Base-by-base conservation (phyloP, 192 early-diverging fungal genomes). In the Paraglomus brasilianum region DNA sequence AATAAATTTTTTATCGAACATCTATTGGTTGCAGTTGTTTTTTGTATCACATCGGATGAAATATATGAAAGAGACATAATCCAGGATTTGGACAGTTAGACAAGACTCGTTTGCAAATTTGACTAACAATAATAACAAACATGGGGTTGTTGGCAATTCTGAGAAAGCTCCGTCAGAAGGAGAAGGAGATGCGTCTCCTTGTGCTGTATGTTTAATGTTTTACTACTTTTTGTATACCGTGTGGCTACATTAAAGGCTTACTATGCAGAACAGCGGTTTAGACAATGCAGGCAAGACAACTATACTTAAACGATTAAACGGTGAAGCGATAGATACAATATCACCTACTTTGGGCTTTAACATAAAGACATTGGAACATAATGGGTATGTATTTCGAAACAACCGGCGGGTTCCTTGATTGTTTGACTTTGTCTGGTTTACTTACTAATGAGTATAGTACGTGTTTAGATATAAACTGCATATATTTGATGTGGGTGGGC, bases 201-300 rank as follows among this genome's bases (percentile, higher is more conserved):
- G 92, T 99, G 61, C 86, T 99, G 81, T 88, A 72, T 81, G 85
- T 71, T 9, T 8, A 60, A 13, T 8, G 3, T 30, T 30, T 3
- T 30, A 3, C 30, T 30, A 3, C 30, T 30, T 30, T n/a, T 30
- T 30, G 30, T 30, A 30, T 30, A 30, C 30, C 3, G 30, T 30
- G 30, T 30, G 30, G 30, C 30, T 30, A 59, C 15, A 19, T n/a
- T 72, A 17, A 73, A 69, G 6, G 24, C 9, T 21, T 30, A 30
- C 30, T 30, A 30, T 71, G 24, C 60, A 0, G 22, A 43, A 70
- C 17, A 90, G 89, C 11, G 97, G 97, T 0, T 84, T 99, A 0
- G 97, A 99, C 80, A 99, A 99, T 86, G 97, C 97, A 0, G 97
- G 97, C 66, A 99, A 99, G 72, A 99, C 97, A 0, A 99, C 97